Conservation (phyloP, 2,329 filamentous ascomycete genomes). For the Aspergillus sp. region DNA sequence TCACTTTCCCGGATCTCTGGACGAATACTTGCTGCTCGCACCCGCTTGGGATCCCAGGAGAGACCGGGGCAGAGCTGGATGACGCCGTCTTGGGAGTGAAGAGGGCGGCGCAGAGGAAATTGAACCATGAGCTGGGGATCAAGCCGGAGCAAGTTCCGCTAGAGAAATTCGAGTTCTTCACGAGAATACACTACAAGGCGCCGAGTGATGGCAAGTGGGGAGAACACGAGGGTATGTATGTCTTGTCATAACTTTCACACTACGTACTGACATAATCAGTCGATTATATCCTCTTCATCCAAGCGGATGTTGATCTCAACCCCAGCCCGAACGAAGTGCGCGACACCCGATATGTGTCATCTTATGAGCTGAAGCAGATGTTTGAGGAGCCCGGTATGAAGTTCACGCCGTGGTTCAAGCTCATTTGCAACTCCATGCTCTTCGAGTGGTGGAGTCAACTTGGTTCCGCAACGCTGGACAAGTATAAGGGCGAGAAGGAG, state of each 20-base stretch:
- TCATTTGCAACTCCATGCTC: conserved; percentile 95
- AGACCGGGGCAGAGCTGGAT: conserved; percentile 74
- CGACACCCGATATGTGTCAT: conserved; percentile 73
- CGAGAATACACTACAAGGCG: conserved; percentile 95
- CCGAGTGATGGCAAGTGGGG: conserved; percentile 97
- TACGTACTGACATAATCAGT: conserved; percentile 44
- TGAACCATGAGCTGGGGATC: conserved; percentile 92
- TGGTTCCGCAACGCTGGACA: conserved; percentile 63
- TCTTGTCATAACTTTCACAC: neutral
- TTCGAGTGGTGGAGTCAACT: conserved; percentile 96
- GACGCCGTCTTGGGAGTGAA: conserved; percentile 80
- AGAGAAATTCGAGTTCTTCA: conserved; percentile 87
- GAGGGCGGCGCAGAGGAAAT: conserved; percentile 82
- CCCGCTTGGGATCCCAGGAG: conserved; percentile 79
- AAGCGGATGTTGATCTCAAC: conserved; percentile 70
- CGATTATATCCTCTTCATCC: conserved; percentile 98
- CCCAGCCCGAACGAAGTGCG: conserved; percentile 82
- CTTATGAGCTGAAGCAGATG: conserved; percentile 72
- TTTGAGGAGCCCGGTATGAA: conserved; percentile 71
- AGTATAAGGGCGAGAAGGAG: conserved; percentile 74
- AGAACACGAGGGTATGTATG: conserved; percentile 81
- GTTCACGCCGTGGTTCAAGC: conserved; percentile 98
- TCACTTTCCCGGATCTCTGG: conserved; percentile 99
- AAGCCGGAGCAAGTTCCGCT: conserved; percentile 78
- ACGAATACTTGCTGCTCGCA: conserved; percentile 99